phyloP scores from a whole-genome alignment of 305 asterid genomes.

The Salvia sclarea region DNA sequence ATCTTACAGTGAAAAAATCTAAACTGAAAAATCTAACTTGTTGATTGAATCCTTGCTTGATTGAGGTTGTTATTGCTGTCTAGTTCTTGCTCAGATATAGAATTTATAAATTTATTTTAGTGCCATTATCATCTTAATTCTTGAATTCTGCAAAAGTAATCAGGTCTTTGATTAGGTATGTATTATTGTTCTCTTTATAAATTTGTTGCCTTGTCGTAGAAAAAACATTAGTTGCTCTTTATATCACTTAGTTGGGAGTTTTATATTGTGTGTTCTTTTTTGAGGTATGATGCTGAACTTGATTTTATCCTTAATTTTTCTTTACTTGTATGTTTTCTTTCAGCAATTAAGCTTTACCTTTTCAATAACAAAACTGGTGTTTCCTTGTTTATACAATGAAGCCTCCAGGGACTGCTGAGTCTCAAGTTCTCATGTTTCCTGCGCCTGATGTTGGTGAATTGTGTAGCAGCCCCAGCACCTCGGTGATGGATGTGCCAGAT shows the following conservation, averaged over 20 bases:
- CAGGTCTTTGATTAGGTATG: neutral
- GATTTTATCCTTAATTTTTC: conserved; percentile 1
- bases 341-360: conserved; percentile 14
- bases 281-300: conserved; percentile 7
- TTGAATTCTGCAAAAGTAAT: conserved; percentile 12
- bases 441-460: conserved; percentile 77
- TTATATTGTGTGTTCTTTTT: conserved; percentile 9
- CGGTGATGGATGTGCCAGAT: conserved; percentile 86
- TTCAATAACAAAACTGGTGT: conserved; percentile 19
- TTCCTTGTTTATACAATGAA: conserved; percentile 51
- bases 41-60: neutral
- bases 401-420: conserved; percentile 97
- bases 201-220: neutral
- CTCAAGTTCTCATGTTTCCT: conserved; percentile 62
- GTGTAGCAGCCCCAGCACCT: conserved; percentile 75
- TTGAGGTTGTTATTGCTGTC: conserved; percentile 1
- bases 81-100: neutral
- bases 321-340: conserved; percentile 25
- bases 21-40: neutral
- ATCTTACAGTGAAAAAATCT: neutral
- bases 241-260: neutral
- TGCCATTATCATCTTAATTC: conserved; percentile 21
- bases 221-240: conserved; percentile 9
- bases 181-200: neutral
- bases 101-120: neutral